Percentiles rank a stretch among this genome's conserved stretches.
Evolutionary conservation across 1,139 yeast genomes (phyloP).

Genomic region (Pichia sp.): DNA sequence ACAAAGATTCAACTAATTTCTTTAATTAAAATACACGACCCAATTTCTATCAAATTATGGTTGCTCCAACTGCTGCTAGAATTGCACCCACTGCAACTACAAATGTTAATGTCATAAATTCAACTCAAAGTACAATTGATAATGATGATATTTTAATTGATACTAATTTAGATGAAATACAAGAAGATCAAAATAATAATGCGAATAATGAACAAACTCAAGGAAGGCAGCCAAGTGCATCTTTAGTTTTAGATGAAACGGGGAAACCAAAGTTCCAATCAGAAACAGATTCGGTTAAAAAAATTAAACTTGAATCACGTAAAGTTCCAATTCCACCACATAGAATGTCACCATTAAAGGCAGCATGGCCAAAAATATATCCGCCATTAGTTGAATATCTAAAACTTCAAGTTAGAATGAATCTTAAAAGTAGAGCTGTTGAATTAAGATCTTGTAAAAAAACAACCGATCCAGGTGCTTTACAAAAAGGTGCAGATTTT

Average conservation of each 20-base stretch:
- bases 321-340: conserved; percentile 95
- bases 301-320: conserved; percentile 76
- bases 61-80: conserved; percentile 38
- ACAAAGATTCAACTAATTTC: background rate
- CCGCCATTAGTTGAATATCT: conserved; percentile 94
- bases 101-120: background rate
- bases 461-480: conserved; percentile 87
- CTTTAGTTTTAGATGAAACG: conserved; percentile 71
- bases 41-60: conserved; percentile 22
- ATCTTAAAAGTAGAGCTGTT: conserved; percentile 74
- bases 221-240: conserved; percentile 27
- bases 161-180: conserved; percentile 37
- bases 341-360: conserved; percentile 87
- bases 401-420: conserved; percentile 94
- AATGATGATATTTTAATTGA: conserved; percentile 64
- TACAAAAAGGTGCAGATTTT: conserved; percentile 97
- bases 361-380: conserved; percentile 86
- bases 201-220: conserved; percentile 31
- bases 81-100: conserved; percentile 10
- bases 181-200: conserved; percentile 23
- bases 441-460: conserved; percentile 77
- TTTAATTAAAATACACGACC: background rate
- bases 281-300: conserved; percentile 58
- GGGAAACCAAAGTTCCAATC: conserved; percentile 88
- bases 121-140: conserved; percentile 9